Evolutionary conservation across 106 monocot species (phyloP).

Genomic region (Dactylorhiza incarnata): DNA sequence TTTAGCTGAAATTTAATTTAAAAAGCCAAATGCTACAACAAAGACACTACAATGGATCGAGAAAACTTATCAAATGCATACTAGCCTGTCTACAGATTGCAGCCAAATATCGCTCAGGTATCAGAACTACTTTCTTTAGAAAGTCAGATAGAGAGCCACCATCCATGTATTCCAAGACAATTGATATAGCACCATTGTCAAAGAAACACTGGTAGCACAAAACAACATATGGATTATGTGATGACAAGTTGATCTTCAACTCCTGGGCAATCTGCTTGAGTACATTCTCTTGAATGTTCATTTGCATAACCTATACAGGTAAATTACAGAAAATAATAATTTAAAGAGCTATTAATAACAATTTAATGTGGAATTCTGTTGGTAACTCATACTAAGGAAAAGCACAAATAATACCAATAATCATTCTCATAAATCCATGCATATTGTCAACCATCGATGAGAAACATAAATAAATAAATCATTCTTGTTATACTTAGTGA

Average conservation of each 20-base stretch:
- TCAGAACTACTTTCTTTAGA: conserved; percentile 55
- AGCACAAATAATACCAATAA: background rate
- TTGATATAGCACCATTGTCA: conserved; percentile 75
- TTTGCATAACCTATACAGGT: conserved; percentile 54
- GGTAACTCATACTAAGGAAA: background rate
- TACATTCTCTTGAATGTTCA: conserved; percentile 53
- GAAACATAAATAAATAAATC: background rate
- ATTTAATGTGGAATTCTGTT: background rate
- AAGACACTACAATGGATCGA: background rate
- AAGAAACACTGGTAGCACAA: conserved; percentile 78
- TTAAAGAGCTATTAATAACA: background rate
- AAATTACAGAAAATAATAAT: background rate
- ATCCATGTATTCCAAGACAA: conserved; percentile 95
- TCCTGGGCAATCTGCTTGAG: conserved; percentile 65
- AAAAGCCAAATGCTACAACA: conserved; percentile 1
- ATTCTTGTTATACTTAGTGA: no score
- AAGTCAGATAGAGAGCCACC: conserved; percentile 80
- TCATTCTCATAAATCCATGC: background rate
- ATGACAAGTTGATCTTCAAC: conserved; percentile 68
- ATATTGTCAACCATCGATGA: background rate
- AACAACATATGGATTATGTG: conserved; percentile 58
- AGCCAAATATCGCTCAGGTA: conserved; percentile 79
- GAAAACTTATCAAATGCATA: conserved; percentile 1
- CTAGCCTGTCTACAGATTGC: conserved; percentile 86
- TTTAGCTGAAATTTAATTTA: conserved; percentile 5